Evolutionary conservation across 2,329 filamentous ascomycete species (phyloP).

Genomic region (Aspergillus thermomutatus): DNA sequence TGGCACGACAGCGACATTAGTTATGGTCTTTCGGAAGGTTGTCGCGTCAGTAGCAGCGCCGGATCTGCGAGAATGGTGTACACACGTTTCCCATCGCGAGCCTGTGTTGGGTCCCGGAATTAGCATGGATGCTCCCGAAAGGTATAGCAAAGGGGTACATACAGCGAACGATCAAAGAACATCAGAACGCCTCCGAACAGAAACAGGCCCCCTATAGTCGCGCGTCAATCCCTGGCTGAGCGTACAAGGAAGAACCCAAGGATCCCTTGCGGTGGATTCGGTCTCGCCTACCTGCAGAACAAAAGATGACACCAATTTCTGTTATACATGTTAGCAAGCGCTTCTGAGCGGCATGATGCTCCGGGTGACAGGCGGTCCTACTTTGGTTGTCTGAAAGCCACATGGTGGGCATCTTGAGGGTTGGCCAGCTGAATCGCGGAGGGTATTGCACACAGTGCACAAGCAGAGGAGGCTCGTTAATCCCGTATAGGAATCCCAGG

Average conservation of each 20-base stretch:
- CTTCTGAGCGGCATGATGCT: not conserved
- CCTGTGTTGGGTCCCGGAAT: constrained; percentile 45
- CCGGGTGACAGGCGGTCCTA: constrained; percentile 46
- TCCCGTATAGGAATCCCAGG: not conserved
- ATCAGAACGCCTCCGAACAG: constrained; percentile 89
- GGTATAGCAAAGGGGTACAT: constrained; percentile 36
- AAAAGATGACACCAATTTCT: constrained; percentile 98
- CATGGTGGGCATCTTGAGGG: constrained; percentile 72
- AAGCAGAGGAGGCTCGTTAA: not conserved
- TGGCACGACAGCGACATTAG: constrained; percentile 35
- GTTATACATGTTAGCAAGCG: constrained; percentile 21
- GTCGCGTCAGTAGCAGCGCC: constrained; percentile 7
- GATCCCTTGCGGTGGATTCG: not conserved
- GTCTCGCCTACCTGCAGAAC: constrained; percentile 78
- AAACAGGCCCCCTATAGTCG: constrained; percentile 79
- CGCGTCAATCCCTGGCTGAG: constrained; percentile 12
- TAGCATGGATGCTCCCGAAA: not conserved
- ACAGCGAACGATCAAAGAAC: constrained; percentile 98
- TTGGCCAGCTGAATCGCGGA: not conserved
- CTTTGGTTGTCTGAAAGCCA: constrained; percentile 96
- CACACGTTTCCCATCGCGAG: constrained; percentile 95
- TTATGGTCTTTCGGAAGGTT: constrained; percentile 1
- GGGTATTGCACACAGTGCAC: not conserved
- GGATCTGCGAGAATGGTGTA: not conserved
- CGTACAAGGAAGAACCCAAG: not conserved